Base-by-base conservation (phyloP, 129 eudicot species). In the Flaveria linearis region DNA sequence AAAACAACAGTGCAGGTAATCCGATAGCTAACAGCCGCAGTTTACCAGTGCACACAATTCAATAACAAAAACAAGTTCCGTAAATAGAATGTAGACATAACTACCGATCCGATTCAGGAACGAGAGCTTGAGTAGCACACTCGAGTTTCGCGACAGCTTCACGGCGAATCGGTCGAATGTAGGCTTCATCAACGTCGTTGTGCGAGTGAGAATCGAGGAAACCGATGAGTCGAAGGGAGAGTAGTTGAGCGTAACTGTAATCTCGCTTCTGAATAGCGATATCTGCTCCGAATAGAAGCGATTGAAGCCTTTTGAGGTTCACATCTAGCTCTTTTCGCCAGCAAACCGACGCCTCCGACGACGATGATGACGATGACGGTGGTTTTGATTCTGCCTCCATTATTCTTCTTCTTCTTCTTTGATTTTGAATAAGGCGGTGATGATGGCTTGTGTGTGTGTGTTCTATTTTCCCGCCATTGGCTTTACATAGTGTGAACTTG, bases 271-370 rank as follows among this genome's bases (percentile, higher is more conserved):
- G 81, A 64, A 89, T 74, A 61, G 97, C 96, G 10, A 74, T 69
- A 20, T 89, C 97, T 2, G 93, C 93, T 16, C 96, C 99, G 76
- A 94, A 94, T 9, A 81, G 77, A 46, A 94, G 93, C 45, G 97
- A 94, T 23, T 91, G 99, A 47, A 94, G 90, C 58, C 99, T 79
- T 78, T 89, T 89, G 33, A 88, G 88, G 74, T 91, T 84, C 1
- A n/a, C 15, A 68, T 94, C 97, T 9, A 91, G 83, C 75, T 94
- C 84, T 68, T 83, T 89, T 55, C 99, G 84, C 99, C 99, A 94
- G 23, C 82, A 79, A 36, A 74, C 33, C 43, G 87, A 18, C 11
- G 65, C 17, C 43, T 67, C 28, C 56, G 74, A 61, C 50, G 81
- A 55, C 76, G 80, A 56, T 23, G 67, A 51, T 6, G 56, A 51